Conservation (phyloP, 352 stramenopile species). For the Globisporangium splendens region DNA sequence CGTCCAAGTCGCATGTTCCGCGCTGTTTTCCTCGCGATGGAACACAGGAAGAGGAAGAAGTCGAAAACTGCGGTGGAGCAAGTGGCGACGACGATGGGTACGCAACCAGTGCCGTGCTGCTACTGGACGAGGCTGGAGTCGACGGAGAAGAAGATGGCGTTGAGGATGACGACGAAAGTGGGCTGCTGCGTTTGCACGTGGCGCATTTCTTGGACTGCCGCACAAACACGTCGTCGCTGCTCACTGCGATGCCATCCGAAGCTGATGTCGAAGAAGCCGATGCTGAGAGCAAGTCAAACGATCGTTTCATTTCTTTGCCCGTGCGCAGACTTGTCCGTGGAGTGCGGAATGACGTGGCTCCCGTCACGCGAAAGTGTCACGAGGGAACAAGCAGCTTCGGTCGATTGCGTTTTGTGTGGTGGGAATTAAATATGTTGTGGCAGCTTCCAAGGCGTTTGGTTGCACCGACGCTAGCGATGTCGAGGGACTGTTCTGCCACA, state of each 20-base stretch:
- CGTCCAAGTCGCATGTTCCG: constrained; percentile 28
- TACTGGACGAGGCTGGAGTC: neutral
- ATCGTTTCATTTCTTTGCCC: constrained; percentile 36
- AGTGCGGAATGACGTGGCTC: neutral
- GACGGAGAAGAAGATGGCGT: too few relatives aligned
- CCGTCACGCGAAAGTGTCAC: too few relatives aligned
- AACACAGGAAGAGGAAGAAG: too few relatives aligned
- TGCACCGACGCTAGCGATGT: too few relatives aligned
- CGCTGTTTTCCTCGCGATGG: too few relatives aligned
- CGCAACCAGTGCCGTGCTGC: neutral
- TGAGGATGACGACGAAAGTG: too few relatives aligned
- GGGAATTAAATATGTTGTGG: too few relatives aligned
- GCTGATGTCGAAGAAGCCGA: neutral
- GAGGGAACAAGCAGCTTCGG: too few relatives aligned
- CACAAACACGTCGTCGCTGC: constrained; percentile 12
- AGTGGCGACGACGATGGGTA: neutral
- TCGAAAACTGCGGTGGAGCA: too few relatives aligned
- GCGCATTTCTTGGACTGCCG: constrained; percentile 14
- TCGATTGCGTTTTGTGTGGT: too few relatives aligned
- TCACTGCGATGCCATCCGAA: neutral
- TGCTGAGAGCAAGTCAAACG: constrained; percentile 31
- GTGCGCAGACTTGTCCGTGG: too few relatives aligned
- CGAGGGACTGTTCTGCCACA: constrained; percentile 10
- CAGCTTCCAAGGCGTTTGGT: too few relatives aligned
- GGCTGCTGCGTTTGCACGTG: constrained; percentile 6